Evolutionary conservation across 305 asterid species (phyloP).

Genomic region (Fraxinus albicans): DNA sequence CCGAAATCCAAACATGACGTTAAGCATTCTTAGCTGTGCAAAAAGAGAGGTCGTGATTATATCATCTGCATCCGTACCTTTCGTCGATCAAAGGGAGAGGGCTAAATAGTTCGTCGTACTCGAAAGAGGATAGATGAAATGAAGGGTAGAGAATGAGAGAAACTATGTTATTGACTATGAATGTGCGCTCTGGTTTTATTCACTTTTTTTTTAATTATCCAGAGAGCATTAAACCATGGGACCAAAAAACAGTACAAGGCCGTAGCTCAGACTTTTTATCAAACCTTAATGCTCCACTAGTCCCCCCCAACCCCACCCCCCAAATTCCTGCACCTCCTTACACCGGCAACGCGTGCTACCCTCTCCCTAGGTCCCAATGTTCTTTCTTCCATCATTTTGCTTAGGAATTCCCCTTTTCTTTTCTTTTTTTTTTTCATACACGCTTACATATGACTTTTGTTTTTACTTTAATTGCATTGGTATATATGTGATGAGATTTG

Average conservation of each 20-base stretch:
- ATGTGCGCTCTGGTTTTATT: neutral
- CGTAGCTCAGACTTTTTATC: slow-evolving; percentile 33
- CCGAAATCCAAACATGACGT: neutral
- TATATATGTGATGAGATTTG: neutral
- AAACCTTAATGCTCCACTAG: slow-evolving; percentile 25
- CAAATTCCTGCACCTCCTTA: slow-evolving; percentile 27
- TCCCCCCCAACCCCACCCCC: slow-evolving; percentile 27
- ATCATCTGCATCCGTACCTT: neutral
- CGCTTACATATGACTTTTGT: neutral
- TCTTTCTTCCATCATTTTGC: slow-evolving; percentile 18
- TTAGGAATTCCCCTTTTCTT: neutral
- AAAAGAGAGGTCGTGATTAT: neutral
- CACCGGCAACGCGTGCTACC: slow-evolving; percentile 73
- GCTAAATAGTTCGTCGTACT: neutral
- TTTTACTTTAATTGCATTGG: neutral
- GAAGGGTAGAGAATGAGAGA: neutral
- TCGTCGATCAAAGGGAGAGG: neutral
- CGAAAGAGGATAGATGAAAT: neutral
- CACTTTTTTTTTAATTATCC: neutral
- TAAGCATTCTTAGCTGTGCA: neutral
- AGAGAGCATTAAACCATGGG: slow-evolving; percentile 18
- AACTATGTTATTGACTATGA: neutral
- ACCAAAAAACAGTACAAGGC: slow-evolving; percentile 26
- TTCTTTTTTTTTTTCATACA: neutral
- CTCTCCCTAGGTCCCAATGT: slow-evolving; percentile 41